Evolutionary conservation across 169 alveolate genomes (phyloP), one percentile per base, ranked within the genome.

Genomic region (Plasmodium cynomolgi): DNA sequence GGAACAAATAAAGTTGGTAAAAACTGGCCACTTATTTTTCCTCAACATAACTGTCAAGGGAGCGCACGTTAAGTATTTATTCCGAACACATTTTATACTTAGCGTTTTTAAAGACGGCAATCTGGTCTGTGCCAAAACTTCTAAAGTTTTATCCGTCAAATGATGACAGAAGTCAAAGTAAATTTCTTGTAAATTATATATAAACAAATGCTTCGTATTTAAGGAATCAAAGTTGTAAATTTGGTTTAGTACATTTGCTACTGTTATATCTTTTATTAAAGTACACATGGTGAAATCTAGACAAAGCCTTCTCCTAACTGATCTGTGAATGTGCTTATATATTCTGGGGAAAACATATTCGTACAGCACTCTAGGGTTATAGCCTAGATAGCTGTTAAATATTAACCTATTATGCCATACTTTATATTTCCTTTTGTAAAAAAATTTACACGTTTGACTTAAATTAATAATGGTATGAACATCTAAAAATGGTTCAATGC

Each of bases 111-210:
- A 95, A 44, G 95, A 90, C 13, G 98, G 98, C 71, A 97, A 93
- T 39, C 96, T 95, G 2, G 98, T 96, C 47, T 97, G 96, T 20
- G 97, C 97, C 97, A 97, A 85, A 23, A 97, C 97, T 58, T 96
- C 98, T 47, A 97, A 96, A 1, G 97, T 97, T 83, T 97, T 96
- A 82, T 97, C 98, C 4, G 98, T 97, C 58, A 97, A 77, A 50
- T 96, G 97, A 90, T 96, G 95, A 96, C 98, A 97, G 93, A 93
- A 97, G 91, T 97, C 98, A 68, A 97, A 95, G 37, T 92, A 81
- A 50, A 97, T 95, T 83, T 93, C 97, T 88, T 88, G 96, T 83
- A 97, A 85, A 34, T 96, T 96, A 47, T 96, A 96, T 29, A 96
- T 84, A 82, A 91, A 93, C 73, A 82, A 93, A 62, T 96, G 97